phyloP scores from a whole-genome alignment of 2,329 filamentous ascomycete species.

The Xylariaceae sp. region DNA sequence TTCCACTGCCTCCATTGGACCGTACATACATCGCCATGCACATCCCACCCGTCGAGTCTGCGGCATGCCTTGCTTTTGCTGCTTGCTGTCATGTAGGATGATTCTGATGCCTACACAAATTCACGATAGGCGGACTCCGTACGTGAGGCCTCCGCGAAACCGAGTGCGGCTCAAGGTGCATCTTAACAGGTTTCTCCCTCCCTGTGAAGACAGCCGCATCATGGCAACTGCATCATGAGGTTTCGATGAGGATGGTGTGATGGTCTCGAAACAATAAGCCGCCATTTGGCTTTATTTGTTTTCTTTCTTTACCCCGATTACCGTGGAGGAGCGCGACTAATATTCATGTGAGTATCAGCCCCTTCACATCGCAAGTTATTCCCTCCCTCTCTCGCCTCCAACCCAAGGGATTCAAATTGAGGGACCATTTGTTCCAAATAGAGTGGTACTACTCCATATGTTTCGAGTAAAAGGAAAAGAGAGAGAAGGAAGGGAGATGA shows the following conservation, averaged over 20 bases:
- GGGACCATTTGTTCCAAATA: background rate
- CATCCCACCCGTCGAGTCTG: background rate
- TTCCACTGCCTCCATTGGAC: background rate
- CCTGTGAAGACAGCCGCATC: too few relatives aligned
- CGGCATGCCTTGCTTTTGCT: background rate
- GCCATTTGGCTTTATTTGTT: too few relatives aligned
- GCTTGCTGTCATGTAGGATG: background rate
- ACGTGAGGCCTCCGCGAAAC: too few relatives aligned
- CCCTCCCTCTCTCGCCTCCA: too few relatives aligned
- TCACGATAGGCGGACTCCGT: background rate
- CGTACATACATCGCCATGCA: background rate
- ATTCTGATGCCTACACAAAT: background rate
- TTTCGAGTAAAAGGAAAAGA: background rate
- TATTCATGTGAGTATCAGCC: background rate
- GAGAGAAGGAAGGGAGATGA: background rate
- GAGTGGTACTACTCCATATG: background rate
- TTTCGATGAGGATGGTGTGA: too few relatives aligned
- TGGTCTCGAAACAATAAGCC: too few relatives aligned
- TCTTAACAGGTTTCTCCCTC: too few relatives aligned
- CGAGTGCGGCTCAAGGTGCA: background rate
- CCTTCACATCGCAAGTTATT: background rate
- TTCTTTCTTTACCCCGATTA: background rate
- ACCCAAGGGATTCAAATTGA: background rate
- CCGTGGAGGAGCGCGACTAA: background rate
- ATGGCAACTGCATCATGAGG: too few relatives aligned